A percentile compares a stretch with the other conserved stretches of the same genome.
Conservation (phyloP, 2,329 filamentous ascomycete species). For the Teratosphaeria gauchensis region DNA sequence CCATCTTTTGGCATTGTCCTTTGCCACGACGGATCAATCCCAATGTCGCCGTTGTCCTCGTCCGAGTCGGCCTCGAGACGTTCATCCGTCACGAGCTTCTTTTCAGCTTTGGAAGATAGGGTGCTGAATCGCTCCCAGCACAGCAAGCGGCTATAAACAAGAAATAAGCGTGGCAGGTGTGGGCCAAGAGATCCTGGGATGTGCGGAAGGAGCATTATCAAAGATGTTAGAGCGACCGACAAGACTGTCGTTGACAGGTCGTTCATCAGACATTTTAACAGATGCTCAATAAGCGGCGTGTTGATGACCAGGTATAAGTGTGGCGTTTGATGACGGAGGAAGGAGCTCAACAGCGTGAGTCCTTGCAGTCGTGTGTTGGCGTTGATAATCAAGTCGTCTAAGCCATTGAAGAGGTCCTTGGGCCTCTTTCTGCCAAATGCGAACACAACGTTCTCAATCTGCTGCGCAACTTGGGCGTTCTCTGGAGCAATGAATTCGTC, state of each 20-base stretch:
- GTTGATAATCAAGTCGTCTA: conserved; percentile 58
- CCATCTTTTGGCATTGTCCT: conserved; percentile 53
- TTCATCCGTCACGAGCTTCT: conserved; percentile 26
- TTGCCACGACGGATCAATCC: conserved; percentile 49
- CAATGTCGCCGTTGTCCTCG: conserved; percentile 29
- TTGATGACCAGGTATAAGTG: conserved; percentile 65
- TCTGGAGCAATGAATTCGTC: conserved; percentile 30
- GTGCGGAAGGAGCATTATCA: conserved; percentile 76
- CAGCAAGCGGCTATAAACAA: conserved; percentile 68
- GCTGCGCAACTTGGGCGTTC: conserved; percentile 37
- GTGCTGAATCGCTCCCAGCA: conserved; percentile 60
- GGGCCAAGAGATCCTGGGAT: conserved; percentile 63
- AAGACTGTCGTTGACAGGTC: conserved; percentile 70
- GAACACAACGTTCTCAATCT: conserved; percentile 45
- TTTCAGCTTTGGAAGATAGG: conserved; percentile 24
- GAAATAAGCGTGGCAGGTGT: conserved; percentile 64
- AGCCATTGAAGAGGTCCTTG: conserved; percentile 55
- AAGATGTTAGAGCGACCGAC: conserved; percentile 61
- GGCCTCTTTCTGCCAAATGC: conserved; percentile 58
- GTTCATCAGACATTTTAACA: conserved; percentile 64
- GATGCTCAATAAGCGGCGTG: conserved; percentile 60
- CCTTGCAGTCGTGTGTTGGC: conserved; percentile 54
- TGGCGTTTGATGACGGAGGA: conserved; percentile 66
- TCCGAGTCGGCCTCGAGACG: conserved; percentile 25
- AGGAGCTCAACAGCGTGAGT: conserved; percentile 59